phyloP scores from a whole-genome alignment of 1,139 yeast species.

The Yamadazyma diospyri region DNA sequence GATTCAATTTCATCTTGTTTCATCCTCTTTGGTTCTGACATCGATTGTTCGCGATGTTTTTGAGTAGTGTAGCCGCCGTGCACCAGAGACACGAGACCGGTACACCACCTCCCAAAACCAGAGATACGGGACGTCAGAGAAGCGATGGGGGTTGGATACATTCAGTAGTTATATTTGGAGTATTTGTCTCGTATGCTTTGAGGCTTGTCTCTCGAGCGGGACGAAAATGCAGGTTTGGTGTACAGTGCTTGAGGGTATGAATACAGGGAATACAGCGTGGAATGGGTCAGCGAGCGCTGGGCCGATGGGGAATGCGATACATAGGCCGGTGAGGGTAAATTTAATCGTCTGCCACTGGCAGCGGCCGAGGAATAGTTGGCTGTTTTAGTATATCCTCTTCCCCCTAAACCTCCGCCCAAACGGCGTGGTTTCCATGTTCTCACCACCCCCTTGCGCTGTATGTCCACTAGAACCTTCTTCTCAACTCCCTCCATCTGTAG shows the following conservation, averaged over 20 bases:
- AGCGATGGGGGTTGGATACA: background rate
- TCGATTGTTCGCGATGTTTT: too few species aligned
- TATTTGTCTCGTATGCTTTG: conserved; percentile 4
- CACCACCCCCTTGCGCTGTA: conserved; percentile 76
- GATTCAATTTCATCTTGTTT: conserved; percentile 8
- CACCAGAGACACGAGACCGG: too few species aligned
- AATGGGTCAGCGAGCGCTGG: background rate
- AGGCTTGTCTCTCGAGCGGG: too few species aligned
- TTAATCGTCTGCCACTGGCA: conserved; percentile 37
- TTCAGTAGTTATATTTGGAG: conserved; percentile 4
- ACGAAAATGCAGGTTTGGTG: too few species aligned
- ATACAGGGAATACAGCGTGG: background rate
- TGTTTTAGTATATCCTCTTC: conserved; percentile 48
- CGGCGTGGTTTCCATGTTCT: conserved; percentile 80
- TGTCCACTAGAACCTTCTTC: conserved; percentile 67
- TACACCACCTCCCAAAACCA: too few species aligned
- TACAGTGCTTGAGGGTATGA: too few species aligned
- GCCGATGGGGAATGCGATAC: background rate
- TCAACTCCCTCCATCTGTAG: conserved; percentile 19
- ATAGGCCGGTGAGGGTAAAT: conserved; percentile 10
- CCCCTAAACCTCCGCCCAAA: conserved; percentile 66
- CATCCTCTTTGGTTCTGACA: conserved; percentile 8
- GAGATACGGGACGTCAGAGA: too few species aligned
- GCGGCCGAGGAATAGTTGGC: conserved; percentile 51
- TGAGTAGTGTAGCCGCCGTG: too few species aligned